phyloP scores from a whole-genome alignment of 2,329 filamentous ascomycete genomes.

The Scedosporium minutisporum region DNA sequence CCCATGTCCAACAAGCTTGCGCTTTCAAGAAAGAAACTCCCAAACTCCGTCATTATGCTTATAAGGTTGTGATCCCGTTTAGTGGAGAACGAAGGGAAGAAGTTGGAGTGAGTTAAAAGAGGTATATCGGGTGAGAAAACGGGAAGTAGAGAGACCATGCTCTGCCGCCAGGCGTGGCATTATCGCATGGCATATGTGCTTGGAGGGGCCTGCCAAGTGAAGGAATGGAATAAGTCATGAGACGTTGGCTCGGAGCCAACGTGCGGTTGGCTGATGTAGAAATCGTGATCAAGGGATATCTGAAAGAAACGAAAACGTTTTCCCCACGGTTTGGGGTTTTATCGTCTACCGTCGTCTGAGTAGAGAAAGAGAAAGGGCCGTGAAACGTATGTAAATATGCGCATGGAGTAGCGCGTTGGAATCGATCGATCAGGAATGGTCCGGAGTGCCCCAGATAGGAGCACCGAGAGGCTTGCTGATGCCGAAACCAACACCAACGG shows the following conservation, averaged over 20 bases:
- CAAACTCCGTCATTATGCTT: conserved; percentile 2
- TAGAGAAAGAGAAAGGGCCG: background rate
- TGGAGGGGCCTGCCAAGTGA: background rate
- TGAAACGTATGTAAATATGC: background rate
- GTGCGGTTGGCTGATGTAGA: background rate
- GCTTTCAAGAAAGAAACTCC: background rate
- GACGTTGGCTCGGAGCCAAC: no score
- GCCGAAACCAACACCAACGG: conserved; percentile 48
- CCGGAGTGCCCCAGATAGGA: conserved; percentile 40
- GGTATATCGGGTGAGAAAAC: background rate
- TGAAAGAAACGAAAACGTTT: background rate
- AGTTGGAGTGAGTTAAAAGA: background rate
- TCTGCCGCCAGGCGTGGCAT: background rate
- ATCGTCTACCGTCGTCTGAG: background rate
- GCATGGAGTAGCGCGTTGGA: background rate
- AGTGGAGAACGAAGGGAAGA: background rate
- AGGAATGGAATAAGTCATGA: background rate
- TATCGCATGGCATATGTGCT: background rate
- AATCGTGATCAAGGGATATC: background rate
- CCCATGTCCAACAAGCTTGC: background rate
- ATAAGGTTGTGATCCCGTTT: background rate
- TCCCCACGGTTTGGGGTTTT: background rate
- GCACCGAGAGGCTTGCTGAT: conserved; percentile 52
- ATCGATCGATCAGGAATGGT: background rate
- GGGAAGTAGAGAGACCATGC: background rate